Evolutionary conservation across 768 basidiomycete species (phyloP), one percentile per base, ranked within the genome.

Genomic region (Panellus pusillus): DNA sequence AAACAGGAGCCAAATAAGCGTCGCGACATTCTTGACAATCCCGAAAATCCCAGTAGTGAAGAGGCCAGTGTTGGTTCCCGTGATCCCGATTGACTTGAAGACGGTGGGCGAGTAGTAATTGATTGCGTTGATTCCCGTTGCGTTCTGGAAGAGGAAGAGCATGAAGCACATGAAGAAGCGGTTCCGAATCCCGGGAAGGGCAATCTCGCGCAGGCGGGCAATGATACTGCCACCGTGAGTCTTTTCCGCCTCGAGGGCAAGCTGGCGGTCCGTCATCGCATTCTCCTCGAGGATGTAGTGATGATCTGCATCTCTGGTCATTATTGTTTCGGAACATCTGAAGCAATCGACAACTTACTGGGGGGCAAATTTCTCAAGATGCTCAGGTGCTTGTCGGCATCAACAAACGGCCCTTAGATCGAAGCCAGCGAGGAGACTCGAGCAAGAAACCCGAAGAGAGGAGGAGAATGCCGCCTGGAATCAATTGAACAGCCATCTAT

Each of bases 21-120:
- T 52, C 24, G 71, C 49, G 27, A 72, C 47, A 15, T 67, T 65
- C 60, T 74, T 74, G 52, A 74, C 63, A 9, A 71, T 63, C 18
- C 72, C 74, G 55, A 71, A 74, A 57, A 71, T 69, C 44, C 71
- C 70, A 19, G 70, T 69, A 2, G 65, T 65, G 63, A 70, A 72
- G 14, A 68, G 63, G 5, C 57, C 52, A 12, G 52, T 61, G 46
- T 64, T 63, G 17, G 61, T 61, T 0, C 64, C 64, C 1, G 55
- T 55, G 49, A 75, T 57, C 2, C 74, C 73, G 38, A 75, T 65
- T 12, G 63, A 61, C 36, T 52, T 56, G 65, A 74, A 71, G 32
- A 75, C 63, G 14, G 70, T 71, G 2, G 70, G 70, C 6, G 66
- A 66, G 62, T 72, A 72, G 62, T 68, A 68, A 49, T 65, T 63